Base-by-base conservation (phyloP, 148 eudicot species). In the Fagopyrum homotropicum region DNA sequence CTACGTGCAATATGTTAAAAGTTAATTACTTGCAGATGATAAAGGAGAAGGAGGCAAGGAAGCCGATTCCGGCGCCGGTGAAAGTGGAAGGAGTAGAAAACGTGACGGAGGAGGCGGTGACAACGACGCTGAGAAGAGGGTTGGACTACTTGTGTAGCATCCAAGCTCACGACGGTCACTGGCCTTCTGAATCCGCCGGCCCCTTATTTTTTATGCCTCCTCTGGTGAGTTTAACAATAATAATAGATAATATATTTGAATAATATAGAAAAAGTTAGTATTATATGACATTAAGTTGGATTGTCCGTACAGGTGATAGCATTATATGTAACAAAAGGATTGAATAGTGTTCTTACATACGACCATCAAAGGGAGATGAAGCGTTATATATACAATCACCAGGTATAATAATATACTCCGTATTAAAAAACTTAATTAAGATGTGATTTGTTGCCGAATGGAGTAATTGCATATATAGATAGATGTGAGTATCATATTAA, bases 101-200 rank as follows among this genome's bases (percentile, higher is more conserved):
- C 10, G 35, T 84, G 29, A 81, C 74, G 56, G 82, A 79, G 63
- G 86, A 64, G 72, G 83, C 79, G 56, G 68, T 89, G 72, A 76
- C 69, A 1, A 82, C 60, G 9, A 83, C 89, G 73, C 71, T 89
- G 45, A 72, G 76, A 73, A 79, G 88, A 52, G 83, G 79, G 7
- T 44, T 87, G 15, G 71, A 48, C 57, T 89, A 70, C 74, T 85
- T 75, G 9, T 83, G 88, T 0, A 79, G 79, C 1, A 81, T 89
- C 51, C 93, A 89, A 51, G 87, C 87, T 60, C 90, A 82, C 60
- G 86, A 89, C 76, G 93, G 90, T 0, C 90, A 89, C 78, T 89
- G 92, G 92, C 88, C 92, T 9, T 80, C 85, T 77, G 88, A 88
- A 69, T 80, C 79, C 45, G 84, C 84, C 2, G 90, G 90, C 72